Evolutionary conservation across 495 filamentous ascomycete species (phyloP).

Genomic region (Bryoglossum gracile): DNA sequence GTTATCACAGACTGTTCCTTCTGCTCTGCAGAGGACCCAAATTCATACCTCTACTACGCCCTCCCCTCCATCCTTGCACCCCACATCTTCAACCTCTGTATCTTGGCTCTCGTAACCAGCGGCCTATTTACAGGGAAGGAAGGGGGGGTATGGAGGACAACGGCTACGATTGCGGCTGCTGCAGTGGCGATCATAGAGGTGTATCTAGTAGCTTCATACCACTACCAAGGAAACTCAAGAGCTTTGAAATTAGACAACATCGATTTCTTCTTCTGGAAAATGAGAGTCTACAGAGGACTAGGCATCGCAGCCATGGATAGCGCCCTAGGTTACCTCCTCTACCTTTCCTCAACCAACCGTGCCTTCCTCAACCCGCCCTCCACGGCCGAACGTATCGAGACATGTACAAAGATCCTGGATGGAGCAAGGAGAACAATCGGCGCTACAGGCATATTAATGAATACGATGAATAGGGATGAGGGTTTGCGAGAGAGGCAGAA

Average conservation of each 20-base stretch:
- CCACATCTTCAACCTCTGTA: constrained; percentile 66
- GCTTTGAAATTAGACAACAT: constrained; percentile 51
- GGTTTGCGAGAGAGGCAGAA: constrained; percentile 36
- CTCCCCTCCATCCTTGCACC: constrained; percentile 65
- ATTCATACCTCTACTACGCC: constrained; percentile 73
- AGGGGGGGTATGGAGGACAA: constrained; percentile 58
- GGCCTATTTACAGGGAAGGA: constrained; percentile 46
- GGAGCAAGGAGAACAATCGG: constrained; percentile 36
- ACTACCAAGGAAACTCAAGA: constrained; percentile 50
- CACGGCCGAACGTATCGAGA: constrained; percentile 42
- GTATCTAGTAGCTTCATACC: constrained; percentile 51
- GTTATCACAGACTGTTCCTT: constrained; percentile 68
- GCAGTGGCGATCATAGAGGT: constrained; percentile 55
- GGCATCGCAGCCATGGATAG: constrained; percentile 54
- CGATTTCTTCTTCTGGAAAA: constrained; percentile 60
- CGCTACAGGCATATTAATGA: constrained; percentile 47
- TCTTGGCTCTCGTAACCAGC: constrained; percentile 61
- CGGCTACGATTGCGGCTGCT: constrained; percentile 57
- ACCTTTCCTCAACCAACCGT: constrained; percentile 69
- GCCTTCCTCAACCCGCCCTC: constrained; percentile 38
- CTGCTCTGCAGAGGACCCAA: constrained; percentile 66
- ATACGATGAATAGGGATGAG: constrained; percentile 47
- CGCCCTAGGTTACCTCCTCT: constrained; percentile 55
- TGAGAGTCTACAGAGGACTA: constrained; percentile 51
- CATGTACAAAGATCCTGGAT: constrained; percentile 31